Evolutionary conservation across 176 grass and related monocot species (phyloP), one percentile per base, ranked within the genome.

Genomic region (Aegilops umbellulata): DNA sequence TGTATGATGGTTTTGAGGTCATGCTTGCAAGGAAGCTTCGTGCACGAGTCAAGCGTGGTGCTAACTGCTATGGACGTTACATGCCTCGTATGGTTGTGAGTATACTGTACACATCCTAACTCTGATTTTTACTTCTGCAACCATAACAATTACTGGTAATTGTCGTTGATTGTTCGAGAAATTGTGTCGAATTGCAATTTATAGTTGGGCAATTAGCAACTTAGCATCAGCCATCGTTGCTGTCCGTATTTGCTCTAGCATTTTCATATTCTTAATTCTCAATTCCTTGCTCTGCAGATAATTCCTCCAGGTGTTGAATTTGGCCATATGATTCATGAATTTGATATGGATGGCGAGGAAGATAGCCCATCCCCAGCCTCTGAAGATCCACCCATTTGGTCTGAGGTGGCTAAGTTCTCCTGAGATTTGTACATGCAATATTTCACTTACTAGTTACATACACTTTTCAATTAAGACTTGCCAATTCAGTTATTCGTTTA

Each of bases 31-130:
- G 91, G 68, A 92, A 92, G 74, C 88, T 95, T 23, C 85, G 88
- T 73, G 93, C 90, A 0, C 75, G 86, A 81, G 86, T 95, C 41
- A 95, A 92, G 75, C 93, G 93, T 61, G 88, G 90, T 23, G 90
- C 90, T 44, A 90, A 87, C 31, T 92, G 90, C 86, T 92, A 77
- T 86, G 94, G 94, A 30, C 94, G 94, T 46, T 87, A 86, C 73
- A 95, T 95, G 94, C 94, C 94, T 87, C 91, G 94, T 77, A 95
- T 93, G 91, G 91, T 89, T 85, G 94, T 95, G 69, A 95, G 94
- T 95, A 89, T 47, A 76, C 60, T 66, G 64, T 77, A 84, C 73
- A 77, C 53, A 85, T 15, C 57, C 30, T 71, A 26, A 32, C 30
- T 63, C 31, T 65, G 71, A 77, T 79, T 80, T 20, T 64, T 79